Percentiles rank a stretch among this genome's conserved stretches.
phyloP scores from a whole-genome alignment of 257 asterid species.

The Cynanchum wilfordii region DNA sequence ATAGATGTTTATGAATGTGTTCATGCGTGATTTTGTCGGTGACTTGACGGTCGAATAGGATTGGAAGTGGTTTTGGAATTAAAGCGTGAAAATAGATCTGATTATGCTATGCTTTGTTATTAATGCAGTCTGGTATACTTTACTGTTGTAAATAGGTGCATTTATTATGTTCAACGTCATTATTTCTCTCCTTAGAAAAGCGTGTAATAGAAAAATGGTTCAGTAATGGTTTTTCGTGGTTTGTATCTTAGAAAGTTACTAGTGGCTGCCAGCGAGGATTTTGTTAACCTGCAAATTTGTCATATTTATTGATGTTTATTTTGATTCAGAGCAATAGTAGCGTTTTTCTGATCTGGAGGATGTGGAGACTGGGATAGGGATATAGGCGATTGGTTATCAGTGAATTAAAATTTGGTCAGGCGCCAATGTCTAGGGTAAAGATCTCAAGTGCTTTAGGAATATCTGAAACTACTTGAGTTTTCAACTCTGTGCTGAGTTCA shows the following conservation, averaged over 20 bases:
- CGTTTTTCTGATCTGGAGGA: background rate
- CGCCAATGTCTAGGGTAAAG: background rate
- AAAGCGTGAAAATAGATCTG: conserved; percentile 12
- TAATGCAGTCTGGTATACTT: conserved; percentile 1
- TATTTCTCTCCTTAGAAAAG: background rate
- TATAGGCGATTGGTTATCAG: background rate
- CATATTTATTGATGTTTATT: background rate
- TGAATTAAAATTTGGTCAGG: background rate
- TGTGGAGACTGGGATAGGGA: background rate
- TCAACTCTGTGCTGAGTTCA: background rate
- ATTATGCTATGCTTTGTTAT: background rate
- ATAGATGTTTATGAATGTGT: background rate
- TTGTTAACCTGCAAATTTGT: background rate
- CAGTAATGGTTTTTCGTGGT: background rate
- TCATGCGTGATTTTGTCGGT: background rate
- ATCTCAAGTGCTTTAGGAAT: background rate
- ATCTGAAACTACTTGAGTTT: background rate
- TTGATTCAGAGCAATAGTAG: background rate
- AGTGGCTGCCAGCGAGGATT: background rate
- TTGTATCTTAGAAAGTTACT: background rate
- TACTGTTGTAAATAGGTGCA: background rate
- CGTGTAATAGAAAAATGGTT: background rate
- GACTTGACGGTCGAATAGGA: background rate
- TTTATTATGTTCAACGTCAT: background rate
- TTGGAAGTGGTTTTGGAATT: conserved; percentile 11